Percentiles rank a stretch among this genome's conserved stretches.
These are phyloP conservation scores for Leccinum ochraceum DNA, from an alignment of 768 basidiomycete genomes.

Conservation along the genomic window DNA sequence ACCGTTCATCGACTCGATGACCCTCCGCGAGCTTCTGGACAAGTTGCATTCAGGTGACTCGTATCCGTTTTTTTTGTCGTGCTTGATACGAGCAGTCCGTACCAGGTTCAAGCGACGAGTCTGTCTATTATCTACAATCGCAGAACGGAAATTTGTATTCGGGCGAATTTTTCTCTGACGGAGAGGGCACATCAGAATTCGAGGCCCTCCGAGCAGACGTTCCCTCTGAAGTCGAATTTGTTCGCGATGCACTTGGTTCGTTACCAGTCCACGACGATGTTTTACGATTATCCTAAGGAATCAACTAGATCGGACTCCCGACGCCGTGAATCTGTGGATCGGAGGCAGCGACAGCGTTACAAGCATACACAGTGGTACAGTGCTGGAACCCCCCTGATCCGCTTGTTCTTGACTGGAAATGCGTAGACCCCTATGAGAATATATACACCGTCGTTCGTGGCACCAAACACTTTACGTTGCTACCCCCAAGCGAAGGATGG, in stretches of 20 bases:
- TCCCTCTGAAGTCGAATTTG: constrained; percentile 69
- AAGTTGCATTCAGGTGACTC: constrained; percentile 38
- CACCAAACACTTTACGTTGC: constrained; percentile 79
- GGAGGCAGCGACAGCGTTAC: constrained; percentile 77
- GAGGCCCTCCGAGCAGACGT: constrained; percentile 63
- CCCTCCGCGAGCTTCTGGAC: constrained; percentile 54
- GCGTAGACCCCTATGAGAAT: constrained; percentile 87
- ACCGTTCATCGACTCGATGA: constrained; percentile 69
- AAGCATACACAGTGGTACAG: constrained; percentile 81
- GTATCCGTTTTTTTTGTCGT: not conserved
- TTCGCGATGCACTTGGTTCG: constrained; percentile 76
- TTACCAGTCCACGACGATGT: constrained; percentile 7
- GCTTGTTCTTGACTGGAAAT: constrained; percentile 1
- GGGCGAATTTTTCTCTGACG: constrained; percentile 39
- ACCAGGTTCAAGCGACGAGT: constrained; percentile 13
- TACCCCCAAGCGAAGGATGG: constrained; percentile 90
- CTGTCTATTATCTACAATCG: constrained; percentile 78
- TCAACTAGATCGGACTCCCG: constrained; percentile 58
- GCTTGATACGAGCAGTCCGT: constrained; percentile 1
- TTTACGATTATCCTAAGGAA: not conserved
- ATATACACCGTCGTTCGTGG: constrained; percentile 88
- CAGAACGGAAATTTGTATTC: constrained; percentile 89
- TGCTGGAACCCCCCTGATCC: not conserved
- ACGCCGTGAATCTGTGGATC: constrained; percentile 95
- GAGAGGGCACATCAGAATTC: constrained; percentile 56